Evolutionary conservation across 2,329 filamentous ascomycete genomes (phyloP), one percentile per base, ranked within the genome.

Genomic region (Penicillium sp.): DNA sequence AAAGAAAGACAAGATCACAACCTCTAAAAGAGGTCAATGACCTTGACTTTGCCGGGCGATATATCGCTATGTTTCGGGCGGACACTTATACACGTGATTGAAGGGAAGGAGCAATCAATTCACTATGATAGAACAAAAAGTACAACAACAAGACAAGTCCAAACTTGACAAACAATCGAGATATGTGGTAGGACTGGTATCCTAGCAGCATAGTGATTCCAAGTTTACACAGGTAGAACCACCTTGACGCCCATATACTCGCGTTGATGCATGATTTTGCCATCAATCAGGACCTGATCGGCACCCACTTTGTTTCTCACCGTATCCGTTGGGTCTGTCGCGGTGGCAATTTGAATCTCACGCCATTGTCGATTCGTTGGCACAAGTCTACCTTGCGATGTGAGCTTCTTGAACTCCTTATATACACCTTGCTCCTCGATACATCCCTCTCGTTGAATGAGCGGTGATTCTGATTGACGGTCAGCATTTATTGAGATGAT

Each of bases 271-370:
- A 52, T 45, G 26, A 52, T 8, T 29, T 52, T 52, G 37, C 50
- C 50, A 46, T 52, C 41, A n/a, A 52, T 31, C 11, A 52, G 10
- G 14, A 22, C 19, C 19, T 52, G 50, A 31, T 52, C 35, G 9
- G 41, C 29, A 21, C 50, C 43, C 3, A 46, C 50, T 14, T 27
- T 19, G 27, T 52, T 52, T 11, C 41, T 31, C 19, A 46, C 29
- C 0, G 41, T 37, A 27, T 52, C 43, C 5, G 50, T 52, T n/a
- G 41, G 24, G 16, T 56, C 54, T 0, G 76, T 78, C 14, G 65
- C 68, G 5, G 77, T 80, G 1, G 76, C 66, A 45, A 81, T 80
- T 62, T 81, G 78, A 27, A 80, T 79, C 64, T 82, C 79, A n/a
- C 79, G 73, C 79, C 77, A 82, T 60, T 81, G 70, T 1, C 68